Percentiles rank a stretch among this genome's conserved stretches.
Conservation (phyloP, 257 asterid species). For the Datura wrightii region DNA sequence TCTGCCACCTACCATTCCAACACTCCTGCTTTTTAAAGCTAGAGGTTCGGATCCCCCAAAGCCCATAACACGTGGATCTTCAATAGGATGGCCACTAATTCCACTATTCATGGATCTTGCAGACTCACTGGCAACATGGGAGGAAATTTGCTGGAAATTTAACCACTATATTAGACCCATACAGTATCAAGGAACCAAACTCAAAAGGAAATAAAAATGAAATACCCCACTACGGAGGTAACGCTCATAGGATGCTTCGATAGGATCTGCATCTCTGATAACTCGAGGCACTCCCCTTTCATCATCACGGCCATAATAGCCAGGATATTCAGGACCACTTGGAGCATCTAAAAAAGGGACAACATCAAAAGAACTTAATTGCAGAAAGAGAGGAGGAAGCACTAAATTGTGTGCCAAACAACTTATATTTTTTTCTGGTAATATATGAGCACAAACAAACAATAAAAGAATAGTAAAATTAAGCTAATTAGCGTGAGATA, state of each 20-base stretch:
- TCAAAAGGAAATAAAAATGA: neutral
- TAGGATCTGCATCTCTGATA: conserved; percentile 67
- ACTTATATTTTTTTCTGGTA: neutral
- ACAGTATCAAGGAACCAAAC: conserved; percentile 22
- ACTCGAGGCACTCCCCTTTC: conserved; percentile 61
- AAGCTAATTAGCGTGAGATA: neutral
- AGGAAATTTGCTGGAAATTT: conserved; percentile 55
- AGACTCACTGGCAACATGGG: conserved; percentile 54
- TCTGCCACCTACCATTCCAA: conserved; percentile 52
- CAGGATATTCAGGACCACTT: conserved; percentile 58
- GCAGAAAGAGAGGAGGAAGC: conserved; percentile 21
- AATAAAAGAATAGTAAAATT: conserved; percentile 2
- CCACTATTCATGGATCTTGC: conserved; percentile 62
- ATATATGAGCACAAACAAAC: conserved; percentile 7
- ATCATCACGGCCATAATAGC: conserved; percentile 57
- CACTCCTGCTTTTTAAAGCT: conserved; percentile 51
- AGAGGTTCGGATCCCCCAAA: conserved; percentile 55
- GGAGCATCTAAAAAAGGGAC: conserved; percentile 56
- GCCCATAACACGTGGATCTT: conserved; percentile 60
- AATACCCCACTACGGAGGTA: conserved; percentile 72
- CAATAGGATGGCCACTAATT: conserved; percentile 52
- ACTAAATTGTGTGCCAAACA: neutral
- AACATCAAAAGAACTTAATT: conserved; percentile 23
- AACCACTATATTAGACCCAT: conserved; percentile 17
- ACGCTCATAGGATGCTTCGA: conserved; percentile 83